Evolutionary conservation across 2,329 filamentous ascomycete genomes (phyloP), one percentile per base, ranked within the genome.

Genomic region (Trichophyton simii): DNA sequence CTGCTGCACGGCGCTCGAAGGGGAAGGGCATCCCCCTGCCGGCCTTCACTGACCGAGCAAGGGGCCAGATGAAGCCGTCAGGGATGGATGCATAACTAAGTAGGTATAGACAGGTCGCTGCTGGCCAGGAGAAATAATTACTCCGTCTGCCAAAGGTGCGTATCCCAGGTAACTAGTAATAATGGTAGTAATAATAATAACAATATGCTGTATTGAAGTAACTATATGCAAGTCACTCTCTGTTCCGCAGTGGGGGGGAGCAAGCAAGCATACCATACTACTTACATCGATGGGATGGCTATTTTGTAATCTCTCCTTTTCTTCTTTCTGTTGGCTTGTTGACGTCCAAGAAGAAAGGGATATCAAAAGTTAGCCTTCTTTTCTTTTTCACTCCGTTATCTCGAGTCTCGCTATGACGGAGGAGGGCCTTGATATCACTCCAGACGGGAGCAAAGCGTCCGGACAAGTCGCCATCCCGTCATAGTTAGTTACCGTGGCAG

Each of bases 1-100:
- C 11, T 54, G 50, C 50, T 54, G 50, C 50, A 54, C 50, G 22
- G 28, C 50, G 50, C 50, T 54, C 50, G 50, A 54, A 31, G n/a
- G 7, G 50, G 50, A 54, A 34, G 22, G 2, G 50, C 50, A 54
- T 54, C 50, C 50, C 50, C 46, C 22, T 54, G 50, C 3, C 15
- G 34, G 18, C 50, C 22, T 54, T 54, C 9, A 11, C 3, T 3
- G 11, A 20, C 25, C n/a, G 28, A 25, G 22, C 4, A 34, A 25
- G n/a, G 25, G 9, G 11, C 15, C 9, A 25, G 44, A 48, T 2
- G 20, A 22, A 9, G 44, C 41, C 41, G 34, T 13, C 41, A 44
- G 15, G n/a, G n/a, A 44, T n/a, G 6, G 6, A 44, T 8, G 41
- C n/a, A 44, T 4, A n/a, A n/a, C n/a, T n/a, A 18, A 18, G 18